Evolutionary conservation across 192 early-diverging fungal species (phyloP).

Genomic region (Gigaspora rosea): DNA sequence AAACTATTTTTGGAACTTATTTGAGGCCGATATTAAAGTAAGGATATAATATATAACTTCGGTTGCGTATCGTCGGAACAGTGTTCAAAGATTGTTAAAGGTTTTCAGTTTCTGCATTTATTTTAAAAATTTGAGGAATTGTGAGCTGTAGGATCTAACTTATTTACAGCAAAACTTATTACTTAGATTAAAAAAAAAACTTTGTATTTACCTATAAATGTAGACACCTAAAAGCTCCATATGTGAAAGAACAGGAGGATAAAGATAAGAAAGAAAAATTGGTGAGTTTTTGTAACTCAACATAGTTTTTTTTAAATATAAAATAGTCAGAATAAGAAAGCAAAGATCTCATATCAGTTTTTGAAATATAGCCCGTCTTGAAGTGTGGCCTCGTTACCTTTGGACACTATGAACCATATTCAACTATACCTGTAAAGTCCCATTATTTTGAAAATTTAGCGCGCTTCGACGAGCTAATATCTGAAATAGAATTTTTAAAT

Average conservation of each 20-base stretch:
- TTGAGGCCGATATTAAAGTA: conserved; percentile 50
- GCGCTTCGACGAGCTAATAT: conserved; percentile 43
- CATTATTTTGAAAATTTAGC: conserved; percentile 45
- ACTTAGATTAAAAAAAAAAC: no score
- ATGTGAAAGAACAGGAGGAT: conserved; percentile 38
- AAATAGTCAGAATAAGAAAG: neutral
- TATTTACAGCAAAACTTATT: no score
- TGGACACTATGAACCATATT: conserved; percentile 46
- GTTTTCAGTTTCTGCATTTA: no score
- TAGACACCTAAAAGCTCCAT: conserved; percentile 45
- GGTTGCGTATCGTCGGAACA: no score
- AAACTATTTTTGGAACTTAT: conserved; percentile 41
- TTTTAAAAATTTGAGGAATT: no score
- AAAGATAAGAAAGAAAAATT: conserved; percentile 40
- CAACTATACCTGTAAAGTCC: conserved; percentile 40
- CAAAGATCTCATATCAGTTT: neutral
- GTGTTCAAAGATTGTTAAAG: no score
- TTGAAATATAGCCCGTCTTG: conserved; percentile 43
- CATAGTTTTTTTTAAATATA: neutral
- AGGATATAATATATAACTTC: neutral
- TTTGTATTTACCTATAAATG: neutral
- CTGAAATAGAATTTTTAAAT: conserved; percentile 41
- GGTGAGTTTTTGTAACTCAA: conserved; percentile 30
- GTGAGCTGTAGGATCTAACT: no score
- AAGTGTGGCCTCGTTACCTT: conserved; percentile 51